Evolutionary conservation across 1,139 yeast genomes (phyloP).

Genomic region (Yamadazyma kanchanaburiensis): DNA sequence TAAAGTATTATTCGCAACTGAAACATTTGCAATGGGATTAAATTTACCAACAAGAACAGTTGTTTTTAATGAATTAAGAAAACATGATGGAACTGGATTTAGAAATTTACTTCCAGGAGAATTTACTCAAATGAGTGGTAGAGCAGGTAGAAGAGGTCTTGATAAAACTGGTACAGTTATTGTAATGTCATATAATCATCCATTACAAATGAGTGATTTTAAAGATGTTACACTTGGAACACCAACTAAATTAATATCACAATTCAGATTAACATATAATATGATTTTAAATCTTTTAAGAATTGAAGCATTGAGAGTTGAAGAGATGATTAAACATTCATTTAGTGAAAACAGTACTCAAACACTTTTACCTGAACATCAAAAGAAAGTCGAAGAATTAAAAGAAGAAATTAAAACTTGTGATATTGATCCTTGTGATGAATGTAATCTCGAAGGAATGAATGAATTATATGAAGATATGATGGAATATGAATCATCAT

Average conservation of each 20-base stretch:
- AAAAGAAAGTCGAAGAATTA: slow-evolving; percentile 55
- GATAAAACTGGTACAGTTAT: slow-evolving; percentile 96
- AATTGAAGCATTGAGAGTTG: slow-evolving; percentile 91
- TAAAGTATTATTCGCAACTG: slow-evolving; percentile 93
- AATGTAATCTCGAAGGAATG: slow-evolving; percentile 36
- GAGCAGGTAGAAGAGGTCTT: slow-evolving; percentile 97
- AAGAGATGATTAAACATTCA: slow-evolving; percentile 95
- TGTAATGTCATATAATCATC: slow-evolving; percentile 79
- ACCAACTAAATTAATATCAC: slow-evolving; percentile 87
- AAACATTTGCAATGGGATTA: slow-evolving; percentile 97
- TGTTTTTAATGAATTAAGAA: slow-evolving; percentile 77
- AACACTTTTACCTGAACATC: slow-evolving; percentile 82
- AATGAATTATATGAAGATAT: slow-evolving; percentile 45
- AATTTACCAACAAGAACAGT: slow-evolving; percentile 97
- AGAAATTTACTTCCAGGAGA: slow-evolving; percentile 90
- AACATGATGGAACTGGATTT: slow-evolving; percentile 85
- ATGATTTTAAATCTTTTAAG: slow-evolving; percentile 91
- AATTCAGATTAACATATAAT: slow-evolving; percentile 89
- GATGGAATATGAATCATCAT: slow-evolving; percentile 40
- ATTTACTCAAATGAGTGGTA: slow-evolving; percentile 97
- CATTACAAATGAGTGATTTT: slow-evolving; percentile 57
- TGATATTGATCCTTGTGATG: slow-evolving; percentile 34
- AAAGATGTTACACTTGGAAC: slow-evolving; percentile 82
- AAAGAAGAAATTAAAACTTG: slow-evolving; percentile 43
- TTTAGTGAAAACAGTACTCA: slow-evolving; percentile 91